phyloP scores from a whole-genome alignment of 1,284 basidiomycete species.

The Tilletia setariae region DNA sequence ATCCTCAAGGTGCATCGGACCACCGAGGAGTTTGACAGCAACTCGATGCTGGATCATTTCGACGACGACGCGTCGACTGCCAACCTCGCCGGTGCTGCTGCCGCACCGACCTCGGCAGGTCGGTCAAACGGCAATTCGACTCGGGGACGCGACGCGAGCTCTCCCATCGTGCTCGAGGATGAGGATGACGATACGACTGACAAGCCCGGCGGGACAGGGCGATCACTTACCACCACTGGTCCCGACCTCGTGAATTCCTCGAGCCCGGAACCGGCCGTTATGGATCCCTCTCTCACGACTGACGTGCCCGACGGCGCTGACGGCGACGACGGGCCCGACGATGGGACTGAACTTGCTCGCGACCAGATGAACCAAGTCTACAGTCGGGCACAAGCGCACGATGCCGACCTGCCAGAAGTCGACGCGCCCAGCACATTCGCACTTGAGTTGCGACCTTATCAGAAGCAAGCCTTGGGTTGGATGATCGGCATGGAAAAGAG shows the following conservation, averaged over 20 bases:
- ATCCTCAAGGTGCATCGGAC: constrained; percentile 58
- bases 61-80: constrained; percentile 51
- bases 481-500: constrained; percentile 77
- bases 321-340: constrained; percentile 19
- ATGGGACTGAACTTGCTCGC: constrained; percentile 44
- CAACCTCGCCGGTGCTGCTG: not conserved
- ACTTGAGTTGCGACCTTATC: constrained; percentile 75
- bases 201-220: not conserved
- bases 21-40: constrained; percentile 55
- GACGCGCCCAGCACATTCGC: constrained; percentile 77
- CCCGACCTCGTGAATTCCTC: not conserved
- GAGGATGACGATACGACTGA: not conserved
- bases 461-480: constrained; percentile 95
- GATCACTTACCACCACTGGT: not conserved
- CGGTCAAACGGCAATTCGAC: constrained; percentile 50
- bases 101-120: not conserved
- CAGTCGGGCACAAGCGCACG: constrained; percentile 70
- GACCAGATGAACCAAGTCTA: constrained; percentile 44
- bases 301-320: not conserved
- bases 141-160: constrained; percentile 44
- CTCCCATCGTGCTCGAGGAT: constrained; percentile 35
- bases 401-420: constrained; percentile 72
- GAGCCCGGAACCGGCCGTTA: not conserved
- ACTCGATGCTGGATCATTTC: constrained; percentile 47
- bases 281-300: not conserved